phyloP scores from a whole-genome alignment of 2,329 filamentous ascomycete genomes.

The Camptophora hylomeconis region DNA sequence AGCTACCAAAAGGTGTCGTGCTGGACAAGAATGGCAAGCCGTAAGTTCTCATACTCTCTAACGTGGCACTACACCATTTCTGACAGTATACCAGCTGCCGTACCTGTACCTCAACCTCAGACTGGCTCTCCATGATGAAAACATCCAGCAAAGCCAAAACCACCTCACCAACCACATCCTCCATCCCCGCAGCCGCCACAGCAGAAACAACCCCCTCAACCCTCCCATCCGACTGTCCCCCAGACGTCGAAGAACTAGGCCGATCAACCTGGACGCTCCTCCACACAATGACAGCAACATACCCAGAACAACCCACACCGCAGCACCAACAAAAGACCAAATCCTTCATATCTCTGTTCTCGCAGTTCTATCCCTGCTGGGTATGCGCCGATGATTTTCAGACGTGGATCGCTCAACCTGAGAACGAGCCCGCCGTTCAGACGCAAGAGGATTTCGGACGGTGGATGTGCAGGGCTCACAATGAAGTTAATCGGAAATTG shows the following conservation, averaged over 20 bases:
- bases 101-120: slow-evolving; percentile 34
- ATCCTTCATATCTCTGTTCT: slow-evolving; percentile 68
- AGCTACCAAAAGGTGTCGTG: slow-evolving; percentile 27
- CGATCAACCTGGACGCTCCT: slow-evolving; percentile 87
- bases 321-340: slow-evolving; percentile 63
- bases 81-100: slow-evolving; percentile 27
- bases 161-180: slow-evolving; percentile 15
- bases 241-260: slow-evolving; percentile 78
- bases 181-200: slow-evolving; percentile 12
- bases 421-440: slow-evolving; percentile 50
- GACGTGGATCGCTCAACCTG: slow-evolving; percentile 54
- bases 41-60: slow-evolving; percentile 21
- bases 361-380: slow-evolving; percentile 89
- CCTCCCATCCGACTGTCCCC: slow-evolving; percentile 59
- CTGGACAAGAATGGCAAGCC: slow-evolving; percentile 38
- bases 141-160: slow-evolving; percentile 23
- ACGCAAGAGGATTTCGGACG: slow-evolving; percentile 34
- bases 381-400: slow-evolving; percentile 87
- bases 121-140: slow-evolving; percentile 33
- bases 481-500: slow-evolving; percentile 52
- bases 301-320: slow-evolving; percentile 56
- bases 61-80: slow-evolving; percentile 1
- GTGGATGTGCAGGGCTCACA: slow-evolving; percentile 40
- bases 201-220: slow-evolving; percentile 25
- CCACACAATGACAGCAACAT: slow-evolving; percentile 79